Evolutionary conservation across 108 stramenopile genomes (phyloP), one percentile per base, ranked within the genome.

Genomic region (Skeletonema tropicum): DNA sequence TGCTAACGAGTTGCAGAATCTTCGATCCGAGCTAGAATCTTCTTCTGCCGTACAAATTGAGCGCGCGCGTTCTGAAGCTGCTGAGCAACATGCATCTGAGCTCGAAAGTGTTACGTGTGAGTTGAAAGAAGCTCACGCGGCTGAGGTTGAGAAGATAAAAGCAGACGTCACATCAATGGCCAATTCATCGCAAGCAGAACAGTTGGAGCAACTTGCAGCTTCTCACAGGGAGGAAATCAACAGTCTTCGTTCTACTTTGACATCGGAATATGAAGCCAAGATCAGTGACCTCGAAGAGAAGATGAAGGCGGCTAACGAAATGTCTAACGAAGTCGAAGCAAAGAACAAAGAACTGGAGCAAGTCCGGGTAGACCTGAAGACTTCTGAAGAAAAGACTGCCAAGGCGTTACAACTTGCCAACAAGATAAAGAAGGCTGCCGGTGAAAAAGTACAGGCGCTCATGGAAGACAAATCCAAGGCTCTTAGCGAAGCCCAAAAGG

Each of bases 401-500:
- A 77, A 86, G 35, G 78, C 82, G 10, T 52, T 86, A 21, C 75
- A 82, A 19, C 19, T 83, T 2, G 78, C 82, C 6, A 86, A 80
- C 49, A 86, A 86, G 63, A 74, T 83, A 59, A 86, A 85, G 49
- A 77, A 76, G 21, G 85, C 85, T 15, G 77, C 74, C 3, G 46
- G 57, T 1, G 73, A 78, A 12, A 82, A 82, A 68, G 33, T 82
- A 26, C 42, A 73, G 46, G 8, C 42, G 10, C 45, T 83, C 46
- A 80, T 60, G 2, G 74, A 79, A 35, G 75, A 83, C n/a, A 78
- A 80, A 36, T 38, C 67, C 9, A 66, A 74, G 13, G 35, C 72
- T 36, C 29, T 79, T 3, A 61, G 61, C 5, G 62, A 75, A 36
- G 17, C 45, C 15, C 66, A 83, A 46, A 45, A 79, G 48, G 17